phyloP scores from a whole-genome alignment of 2,329 filamentous ascomycete genomes.

The Cordyceps fumosorosea region DNA sequence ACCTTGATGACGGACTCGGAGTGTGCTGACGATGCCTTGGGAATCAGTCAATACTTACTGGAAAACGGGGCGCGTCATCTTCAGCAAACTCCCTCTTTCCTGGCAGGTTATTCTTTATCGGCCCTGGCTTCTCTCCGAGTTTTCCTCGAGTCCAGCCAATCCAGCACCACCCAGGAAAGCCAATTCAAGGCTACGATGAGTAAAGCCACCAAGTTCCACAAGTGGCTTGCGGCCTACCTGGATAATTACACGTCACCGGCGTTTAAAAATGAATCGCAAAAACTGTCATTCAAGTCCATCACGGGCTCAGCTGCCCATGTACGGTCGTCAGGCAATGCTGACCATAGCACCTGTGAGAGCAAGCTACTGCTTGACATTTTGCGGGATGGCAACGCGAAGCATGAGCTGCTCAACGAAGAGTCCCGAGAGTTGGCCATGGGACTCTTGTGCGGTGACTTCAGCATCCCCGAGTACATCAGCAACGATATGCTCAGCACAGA shows the following conservation, averaged over 20 bases:
- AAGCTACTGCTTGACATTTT: constrained; percentile 74
- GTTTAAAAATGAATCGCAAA: constrained; percentile 43
- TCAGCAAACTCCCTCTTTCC: constrained; percentile 60
- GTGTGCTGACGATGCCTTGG: constrained; percentile 85
- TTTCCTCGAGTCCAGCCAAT: constrained; percentile 67
- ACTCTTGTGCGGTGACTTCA: constrained; percentile 70
- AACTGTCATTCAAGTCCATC: constrained; percentile 58
- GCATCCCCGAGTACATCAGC: constrained; percentile 35
- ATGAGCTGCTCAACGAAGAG: constrained; percentile 61
- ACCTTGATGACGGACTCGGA: constrained; percentile 75
- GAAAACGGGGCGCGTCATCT: constrained; percentile 61
- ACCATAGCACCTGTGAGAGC: constrained; percentile 67
- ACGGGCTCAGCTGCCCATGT: constrained; percentile 63
- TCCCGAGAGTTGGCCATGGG: constrained; percentile 64
- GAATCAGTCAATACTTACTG: constrained; percentile 79
- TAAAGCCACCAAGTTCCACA: constrained; percentile 68
- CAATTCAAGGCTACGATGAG: constrained; percentile 72
- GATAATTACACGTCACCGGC: constrained; percentile 50
- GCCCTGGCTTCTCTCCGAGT: constrained; percentile 70
- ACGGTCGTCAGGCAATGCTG: constrained; percentile 60
- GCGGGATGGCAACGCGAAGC: constrained; percentile 57
- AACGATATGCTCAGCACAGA: constrained; percentile 67
- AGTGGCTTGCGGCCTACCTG: constrained; percentile 70
- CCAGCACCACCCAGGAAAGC: constrained; percentile 77
- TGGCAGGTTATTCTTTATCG: constrained; percentile 73